Evolutionary conservation across 371 early-diverging fungal genomes (phyloP).

Genomic region (Mortierella sp.): DNA sequence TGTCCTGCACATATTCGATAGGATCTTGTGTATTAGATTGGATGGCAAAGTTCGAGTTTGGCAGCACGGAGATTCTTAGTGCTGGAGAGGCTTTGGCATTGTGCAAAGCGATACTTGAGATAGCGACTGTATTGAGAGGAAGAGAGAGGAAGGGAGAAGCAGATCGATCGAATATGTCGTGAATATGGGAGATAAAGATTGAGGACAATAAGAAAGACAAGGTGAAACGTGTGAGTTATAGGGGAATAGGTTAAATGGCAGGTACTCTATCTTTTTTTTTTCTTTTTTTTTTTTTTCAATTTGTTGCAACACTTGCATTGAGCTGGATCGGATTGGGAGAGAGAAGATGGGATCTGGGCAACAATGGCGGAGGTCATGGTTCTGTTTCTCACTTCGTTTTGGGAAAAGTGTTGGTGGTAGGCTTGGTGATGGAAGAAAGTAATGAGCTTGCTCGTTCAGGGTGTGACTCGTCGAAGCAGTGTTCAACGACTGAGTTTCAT

Average conservation of each 20-base stretch:
- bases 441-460: background rate
- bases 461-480: background rate
- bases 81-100: conserved; percentile 46
- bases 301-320: conserved; percentile 33
- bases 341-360: conserved; percentile 32
- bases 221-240: conserved; percentile 18
- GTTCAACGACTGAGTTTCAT: background rate
- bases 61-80: conserved; percentile 24
- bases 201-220: background rate
- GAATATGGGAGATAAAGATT: background rate
- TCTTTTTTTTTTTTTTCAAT: background rate
- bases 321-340: conserved; percentile 25
- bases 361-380: conserved; percentile 24
- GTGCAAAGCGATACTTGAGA: conserved; percentile 40
- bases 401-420: background rate
- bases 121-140: conserved; percentile 29
- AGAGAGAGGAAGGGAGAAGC: background rate
- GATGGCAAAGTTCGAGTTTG: conserved; percentile 20
- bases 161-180: background rate
- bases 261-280: background rate
- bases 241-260: background rate
- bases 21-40: conserved; percentile 38
- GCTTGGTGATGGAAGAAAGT: background rate
- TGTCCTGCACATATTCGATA: conserved; percentile 43
- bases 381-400: background rate